A percentile compares a stretch with the other conserved stretches of the same genome.
phyloP scores from a whole-genome alignment of 2,329 filamentous ascomycete genomes.

The Fusarium staphyleae region DNA sequence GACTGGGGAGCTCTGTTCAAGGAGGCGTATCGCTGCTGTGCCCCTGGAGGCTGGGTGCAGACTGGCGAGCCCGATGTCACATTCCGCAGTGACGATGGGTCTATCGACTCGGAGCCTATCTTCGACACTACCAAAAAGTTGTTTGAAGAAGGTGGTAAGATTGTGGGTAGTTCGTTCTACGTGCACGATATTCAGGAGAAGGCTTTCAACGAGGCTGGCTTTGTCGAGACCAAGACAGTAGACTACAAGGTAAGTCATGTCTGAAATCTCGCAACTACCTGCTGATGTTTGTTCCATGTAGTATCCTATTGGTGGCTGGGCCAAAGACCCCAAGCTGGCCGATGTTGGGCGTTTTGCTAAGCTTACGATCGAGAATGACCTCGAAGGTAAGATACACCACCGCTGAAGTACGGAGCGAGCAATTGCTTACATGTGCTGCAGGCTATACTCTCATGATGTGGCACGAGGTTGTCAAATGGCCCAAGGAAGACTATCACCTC shows the following conservation, averaged over 20 bases:
- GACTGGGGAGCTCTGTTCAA: not conserved
- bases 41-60: conserved; percentile 2
- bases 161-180: not conserved
- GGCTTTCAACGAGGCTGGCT: conserved; percentile 1
- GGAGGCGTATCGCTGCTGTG: conserved; percentile 5
- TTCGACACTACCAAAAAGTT: not conserved
- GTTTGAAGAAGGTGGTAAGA: not conserved
- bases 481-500: conserved; percentile 5
- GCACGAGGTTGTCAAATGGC: conserved; percentile 2
- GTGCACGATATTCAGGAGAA: not conserved
- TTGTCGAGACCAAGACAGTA: not conserved
- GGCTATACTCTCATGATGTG: conserved; percentile 6
- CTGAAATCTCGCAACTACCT: not conserved
- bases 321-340: conserved; percentile 15
- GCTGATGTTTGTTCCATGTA: not conserved
- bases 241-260: conserved; percentile 1
- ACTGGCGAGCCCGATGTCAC: conserved; percentile 1
- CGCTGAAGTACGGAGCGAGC: too few relatives aligned
- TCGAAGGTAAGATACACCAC: too few relatives aligned
- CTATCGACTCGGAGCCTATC: not conserved
- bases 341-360: conserved; percentile 15
- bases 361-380: not conserved
- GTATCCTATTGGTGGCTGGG: conserved; percentile 12
- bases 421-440: not conserved
- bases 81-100: not conserved